phyloP scores from a whole-genome alignment of 148 eudicot genomes.

The Vaccinium macrocarpon region DNA sequence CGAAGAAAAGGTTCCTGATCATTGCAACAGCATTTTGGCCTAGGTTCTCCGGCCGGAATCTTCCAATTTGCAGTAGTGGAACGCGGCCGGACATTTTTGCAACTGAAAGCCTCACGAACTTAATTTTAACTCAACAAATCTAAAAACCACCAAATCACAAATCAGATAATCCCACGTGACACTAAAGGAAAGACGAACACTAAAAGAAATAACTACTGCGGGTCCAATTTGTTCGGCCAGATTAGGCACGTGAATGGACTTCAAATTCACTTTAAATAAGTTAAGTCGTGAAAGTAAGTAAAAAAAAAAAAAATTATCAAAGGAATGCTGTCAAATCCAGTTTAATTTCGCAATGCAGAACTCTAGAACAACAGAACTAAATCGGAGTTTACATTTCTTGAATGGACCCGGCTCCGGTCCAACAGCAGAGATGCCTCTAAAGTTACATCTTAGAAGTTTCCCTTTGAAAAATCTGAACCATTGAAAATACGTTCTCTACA shows the following conservation, averaged over 20 bases:
- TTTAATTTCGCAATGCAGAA: too few relatives aligned
- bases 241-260: not conserved
- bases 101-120: not conserved
- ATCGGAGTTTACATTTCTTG: not conserved
- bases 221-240: not conserved
- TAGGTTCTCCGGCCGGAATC: slow-evolving; percentile 68
- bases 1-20: slow-evolving; percentile 75
- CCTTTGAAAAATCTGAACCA: too few relatives aligned
- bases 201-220: not conserved
- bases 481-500: too few relatives aligned
- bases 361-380: not conserved
- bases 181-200: not conserved
- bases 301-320: not conserved
- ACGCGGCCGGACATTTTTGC: slow-evolving; percentile 60
- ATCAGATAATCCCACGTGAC: too few relatives aligned
- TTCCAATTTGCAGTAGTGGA: slow-evolving; percentile 40
- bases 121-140: not conserved
- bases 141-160: not conserved
- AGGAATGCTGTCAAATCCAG: too few relatives aligned
- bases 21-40: slow-evolving; percentile 71
- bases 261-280: not conserved
- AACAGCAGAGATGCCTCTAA: too few relatives aligned
- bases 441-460: too few relatives aligned
- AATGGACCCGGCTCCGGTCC: too few relatives aligned
- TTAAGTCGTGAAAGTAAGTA: not conserved